Evolutionary conservation across 352 stramenopile genomes (phyloP), one percentile per base, ranked within the genome.

Genomic region (Saprolegnia diclina): DNA sequence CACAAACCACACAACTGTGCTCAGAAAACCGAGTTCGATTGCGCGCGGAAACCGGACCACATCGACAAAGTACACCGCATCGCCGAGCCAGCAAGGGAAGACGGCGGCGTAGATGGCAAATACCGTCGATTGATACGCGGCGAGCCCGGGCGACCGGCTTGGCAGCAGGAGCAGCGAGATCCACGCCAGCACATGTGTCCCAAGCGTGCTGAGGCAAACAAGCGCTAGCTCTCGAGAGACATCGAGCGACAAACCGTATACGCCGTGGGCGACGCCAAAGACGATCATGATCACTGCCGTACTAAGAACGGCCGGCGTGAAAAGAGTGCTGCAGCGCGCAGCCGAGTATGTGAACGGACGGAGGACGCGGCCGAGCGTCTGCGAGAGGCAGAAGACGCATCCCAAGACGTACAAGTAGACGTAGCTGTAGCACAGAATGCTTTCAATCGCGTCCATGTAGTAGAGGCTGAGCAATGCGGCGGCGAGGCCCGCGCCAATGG

Each of bases 31-130:
- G 22, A 42, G 0, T 9, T 69, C 63, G 38, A 69, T 9, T 4
- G 22, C 11, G 13, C 63, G 77, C 5, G 86, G 80, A n/a, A 76
- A 80, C 0, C 55, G 69, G 5, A 80, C 76, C 22, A 89, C 63
- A 26, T 78, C 71, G 52, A 76, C 24, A 21, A 87, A 88, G 70
- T 85, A 90, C 19, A 75, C 73, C 21, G 91, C 42, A 72, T 91
- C 85, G 65, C 87, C 85, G 45, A 79, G 53, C 81, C 82, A 92
- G 35, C 83, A 76, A 42, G 88, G 65, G 32, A 78, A 66, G 10
- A 85, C 92, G 10, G 91, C 50, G 9, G 56, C 71, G 29, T 88
- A 73, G 5, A 91, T 35, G 1, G 70, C 72, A 56, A 89, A 91
- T 0, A 92, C 53, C 45, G 87, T 89, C 18, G 65, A 64, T 26